These are phyloP conservation scores for Maudiozyma serrabonitensis DNA, from an alignment of 805 yeast genomes.

Conservation along the genomic window DNA sequence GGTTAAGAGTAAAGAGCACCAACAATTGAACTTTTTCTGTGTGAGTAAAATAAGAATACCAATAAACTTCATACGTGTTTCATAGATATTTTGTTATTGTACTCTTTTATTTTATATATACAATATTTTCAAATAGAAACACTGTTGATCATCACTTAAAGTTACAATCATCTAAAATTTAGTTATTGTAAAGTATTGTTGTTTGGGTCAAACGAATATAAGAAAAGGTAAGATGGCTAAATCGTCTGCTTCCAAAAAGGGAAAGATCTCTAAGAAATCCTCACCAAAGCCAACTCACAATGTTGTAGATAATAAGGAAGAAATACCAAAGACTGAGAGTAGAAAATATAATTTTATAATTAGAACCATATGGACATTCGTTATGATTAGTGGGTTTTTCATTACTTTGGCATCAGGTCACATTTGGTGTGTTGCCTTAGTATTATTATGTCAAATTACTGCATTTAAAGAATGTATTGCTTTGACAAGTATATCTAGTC, in stretches of 20 bases:
- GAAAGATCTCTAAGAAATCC: background rate
- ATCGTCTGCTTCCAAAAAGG: background rate
- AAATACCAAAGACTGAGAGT: constrained; percentile 11
- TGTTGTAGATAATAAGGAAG: background rate
- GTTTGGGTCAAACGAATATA: too few relatives aligned
- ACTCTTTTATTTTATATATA: too few relatives aligned
- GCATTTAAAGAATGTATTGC: constrained; percentile 88
- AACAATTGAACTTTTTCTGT: too few relatives aligned
- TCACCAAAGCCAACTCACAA: background rate
- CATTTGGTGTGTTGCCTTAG: constrained; percentile 62
- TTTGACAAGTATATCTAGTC: constrained; percentile 69
- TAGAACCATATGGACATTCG: constrained; percentile 86
- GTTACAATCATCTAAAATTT: background rate
- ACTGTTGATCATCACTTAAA: too few relatives aligned
- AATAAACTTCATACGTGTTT: too few relatives aligned
- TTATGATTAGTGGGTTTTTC: constrained; percentile 74
- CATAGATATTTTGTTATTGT: too few relatives aligned
- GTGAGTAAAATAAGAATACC: too few relatives aligned
- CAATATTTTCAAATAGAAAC: too few relatives aligned
- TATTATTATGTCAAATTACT: constrained; percentile 64
- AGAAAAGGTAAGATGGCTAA: background rate
- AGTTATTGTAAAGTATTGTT: background rate
- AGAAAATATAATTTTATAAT: constrained; percentile 46
- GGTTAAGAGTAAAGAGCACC: too few relatives aligned
- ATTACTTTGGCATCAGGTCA: constrained; percentile 75